phyloP scores from a whole-genome alignment of 331 rosid genomes.

The Cucumis variabilis region DNA sequence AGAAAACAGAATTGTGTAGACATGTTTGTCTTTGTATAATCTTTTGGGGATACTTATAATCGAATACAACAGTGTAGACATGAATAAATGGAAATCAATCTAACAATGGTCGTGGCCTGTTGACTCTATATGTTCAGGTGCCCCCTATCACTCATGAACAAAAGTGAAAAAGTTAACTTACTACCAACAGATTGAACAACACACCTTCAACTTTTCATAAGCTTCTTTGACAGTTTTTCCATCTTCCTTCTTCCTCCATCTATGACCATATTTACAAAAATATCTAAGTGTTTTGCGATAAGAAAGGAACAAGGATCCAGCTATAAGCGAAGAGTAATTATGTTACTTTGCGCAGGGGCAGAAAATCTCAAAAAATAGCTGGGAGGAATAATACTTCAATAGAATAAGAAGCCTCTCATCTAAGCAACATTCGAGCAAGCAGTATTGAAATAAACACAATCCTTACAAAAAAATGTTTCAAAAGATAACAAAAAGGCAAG shows the following conservation, averaged over 20 bases:
- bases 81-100: background rate
- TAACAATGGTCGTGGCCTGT: background rate
- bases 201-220: constrained; percentile 93
- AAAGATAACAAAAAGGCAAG: background rate
- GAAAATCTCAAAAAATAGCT: constrained; percentile 22
- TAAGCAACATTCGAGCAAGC: background rate
- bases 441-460: constrained; percentile 13
- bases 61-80: background rate
- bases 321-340: constrained; percentile 42
- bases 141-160: constrained; percentile 24
- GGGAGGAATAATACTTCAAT: background rate
- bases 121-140: background rate
- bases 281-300: constrained; percentile 72
- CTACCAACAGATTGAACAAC: constrained; percentile 71
- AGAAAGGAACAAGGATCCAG: constrained; percentile 77
- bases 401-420: background rate
- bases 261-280: constrained; percentile 84
- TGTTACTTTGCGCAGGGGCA: constrained; percentile 30
- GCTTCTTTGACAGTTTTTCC: constrained; percentile 87
- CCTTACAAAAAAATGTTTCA: background rate
- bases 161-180: constrained; percentile 51
- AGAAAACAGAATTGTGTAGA: background rate
- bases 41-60: background rate
- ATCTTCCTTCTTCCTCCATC: constrained; percentile 87
- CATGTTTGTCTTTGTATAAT: background rate